Conservation (phyloP, 2,329 filamentous ascomycete species). For the Davidsoniella australis region DNA sequence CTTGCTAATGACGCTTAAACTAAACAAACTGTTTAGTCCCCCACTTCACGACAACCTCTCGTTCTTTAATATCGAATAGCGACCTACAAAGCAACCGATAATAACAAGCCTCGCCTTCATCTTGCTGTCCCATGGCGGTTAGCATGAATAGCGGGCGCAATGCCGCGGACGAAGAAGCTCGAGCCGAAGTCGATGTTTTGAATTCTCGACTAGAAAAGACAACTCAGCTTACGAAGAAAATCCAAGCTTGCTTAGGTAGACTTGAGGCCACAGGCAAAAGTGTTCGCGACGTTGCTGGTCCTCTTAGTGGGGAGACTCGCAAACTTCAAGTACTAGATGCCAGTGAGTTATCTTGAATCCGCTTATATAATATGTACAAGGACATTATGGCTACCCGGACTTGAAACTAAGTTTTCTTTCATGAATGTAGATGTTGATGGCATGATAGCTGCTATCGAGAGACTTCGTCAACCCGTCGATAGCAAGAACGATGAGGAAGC, state of each 20-base stretch:
- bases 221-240: slow-evolving; percentile 83
- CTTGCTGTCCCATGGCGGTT: slow-evolving; percentile 3
- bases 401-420: background rate
- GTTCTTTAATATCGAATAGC: no score
- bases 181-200: slow-evolving; percentile 53
- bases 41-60: no score
- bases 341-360: slow-evolving; percentile 33
- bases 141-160: slow-evolving; percentile 21
- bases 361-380: background rate
- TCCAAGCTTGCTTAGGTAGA: slow-evolving; percentile 69
- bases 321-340: slow-evolving; percentile 71
- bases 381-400: background rate
- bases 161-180: slow-evolving; percentile 47
- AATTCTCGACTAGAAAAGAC: slow-evolving; percentile 76
- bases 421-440: slow-evolving; percentile 55
- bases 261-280: slow-evolving; percentile 79
- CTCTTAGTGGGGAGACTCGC: slow-evolving; percentile 83
- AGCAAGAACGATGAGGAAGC: slow-evolving; percentile 83
- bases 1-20: no score
- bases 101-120: no score
- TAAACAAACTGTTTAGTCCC: no score
- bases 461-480: slow-evolving; percentile 76
- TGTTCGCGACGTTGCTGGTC: slow-evolving; percentile 80
- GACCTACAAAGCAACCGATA: no score
- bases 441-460: slow-evolving; percentile 73